phyloP scores from a whole-genome alignment of 2,329 filamentous ascomycete species.

The Alternaria sp. region DNA sequence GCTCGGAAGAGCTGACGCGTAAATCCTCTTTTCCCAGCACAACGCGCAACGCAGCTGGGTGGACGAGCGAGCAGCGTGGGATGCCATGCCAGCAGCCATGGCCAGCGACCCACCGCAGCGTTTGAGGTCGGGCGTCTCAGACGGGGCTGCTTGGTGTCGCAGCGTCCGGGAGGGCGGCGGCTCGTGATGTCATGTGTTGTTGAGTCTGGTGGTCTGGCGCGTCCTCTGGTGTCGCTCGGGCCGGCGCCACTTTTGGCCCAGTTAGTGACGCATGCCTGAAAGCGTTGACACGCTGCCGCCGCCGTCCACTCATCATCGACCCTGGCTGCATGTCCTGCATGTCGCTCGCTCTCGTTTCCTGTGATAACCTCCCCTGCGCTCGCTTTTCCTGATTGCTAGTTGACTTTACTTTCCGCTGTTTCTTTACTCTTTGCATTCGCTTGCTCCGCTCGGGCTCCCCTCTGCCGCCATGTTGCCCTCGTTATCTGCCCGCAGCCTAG shows the following conservation, averaged over 20 bases:
- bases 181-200: slow-evolving; percentile 12
- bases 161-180: neutral
- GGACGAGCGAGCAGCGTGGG: neutral
- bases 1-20: slow-evolving; percentile 8
- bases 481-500: slow-evolving; percentile 21
- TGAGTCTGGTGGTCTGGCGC: slow-evolving; percentile 2
- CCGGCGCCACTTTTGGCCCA: slow-evolving; percentile 2
- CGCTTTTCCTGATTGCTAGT: slow-evolving; percentile 10
- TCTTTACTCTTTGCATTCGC: neutral
- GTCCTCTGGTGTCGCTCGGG: neutral
- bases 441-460: neutral
- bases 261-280: slow-evolving; percentile 7
- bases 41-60: neutral
- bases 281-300: neutral
- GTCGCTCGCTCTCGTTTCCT: neutral
- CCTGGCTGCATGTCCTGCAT: neutral
- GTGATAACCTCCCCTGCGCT: neutral
- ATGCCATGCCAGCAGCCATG: neutral
- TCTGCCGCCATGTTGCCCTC: slow-evolving; percentile 27
- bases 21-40: neutral
- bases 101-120: slow-evolving; percentile 1
- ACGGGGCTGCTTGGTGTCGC: slow-evolving; percentile 3
- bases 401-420: neutral
- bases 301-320: slow-evolving; percentile 6
- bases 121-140: neutral